A percentile compares a stretch with the other conserved stretches of the same genome.
phyloP scores from a whole-genome alignment of 2,329 filamentous ascomycete genomes.

The Pseudonectria foliicola region DNA sequence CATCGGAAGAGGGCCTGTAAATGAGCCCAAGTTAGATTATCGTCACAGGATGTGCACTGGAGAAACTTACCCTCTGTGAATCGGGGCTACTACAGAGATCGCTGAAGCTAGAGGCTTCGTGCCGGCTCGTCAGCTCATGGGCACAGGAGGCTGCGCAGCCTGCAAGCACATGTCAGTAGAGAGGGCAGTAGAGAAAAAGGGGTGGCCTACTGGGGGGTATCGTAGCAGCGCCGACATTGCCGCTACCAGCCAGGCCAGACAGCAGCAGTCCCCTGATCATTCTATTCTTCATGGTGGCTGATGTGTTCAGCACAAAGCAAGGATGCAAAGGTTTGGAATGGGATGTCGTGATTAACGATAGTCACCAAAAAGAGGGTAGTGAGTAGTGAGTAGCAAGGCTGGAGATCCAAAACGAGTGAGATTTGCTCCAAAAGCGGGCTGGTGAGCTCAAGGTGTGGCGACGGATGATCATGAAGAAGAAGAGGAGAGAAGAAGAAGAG shows the following conservation, averaged over 20 bases:
- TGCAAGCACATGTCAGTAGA: slow-evolving; percentile 3
- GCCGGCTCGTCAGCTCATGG: slow-evolving; percentile 5
- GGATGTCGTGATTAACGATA: slow-evolving; percentile 25
- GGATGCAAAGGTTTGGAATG: slow-evolving; percentile 14
- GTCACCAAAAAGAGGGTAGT: slow-evolving; percentile 21
- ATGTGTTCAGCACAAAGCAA: not conserved
- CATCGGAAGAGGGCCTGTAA: slow-evolving; percentile 26
- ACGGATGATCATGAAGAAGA: slow-evolving; percentile 11
- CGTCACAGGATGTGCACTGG: not conserved
- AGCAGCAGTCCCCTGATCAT: slow-evolving; percentile 8
- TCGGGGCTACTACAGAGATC: slow-evolving; percentile 13
- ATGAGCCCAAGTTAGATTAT: not conserved
- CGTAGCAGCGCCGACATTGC: slow-evolving; percentile 1
- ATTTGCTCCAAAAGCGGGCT: slow-evolving; percentile 17
- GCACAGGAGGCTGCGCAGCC: slow-evolving; percentile 14
- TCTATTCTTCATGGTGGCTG: slow-evolving; percentile 17
- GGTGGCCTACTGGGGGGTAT: slow-evolving; percentile 7
- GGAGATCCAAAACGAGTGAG: slow-evolving; percentile 25
- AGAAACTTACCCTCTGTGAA: slow-evolving; percentile 17
- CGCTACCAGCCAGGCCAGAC: slow-evolving; percentile 5
- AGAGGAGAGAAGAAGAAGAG: slow-evolving; percentile 8
- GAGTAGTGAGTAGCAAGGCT: slow-evolving; percentile 8
- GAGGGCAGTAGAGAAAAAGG: not conserved
- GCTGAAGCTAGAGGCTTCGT: slow-evolving; percentile 5
- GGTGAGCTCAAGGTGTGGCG: slow-evolving; percentile 15